Percentiles rank a stretch among this genome's conserved stretches.
Evolutionary conservation across 2,329 filamentous ascomycete species (phyloP).

Genomic region (Neonectria punicea): DNA sequence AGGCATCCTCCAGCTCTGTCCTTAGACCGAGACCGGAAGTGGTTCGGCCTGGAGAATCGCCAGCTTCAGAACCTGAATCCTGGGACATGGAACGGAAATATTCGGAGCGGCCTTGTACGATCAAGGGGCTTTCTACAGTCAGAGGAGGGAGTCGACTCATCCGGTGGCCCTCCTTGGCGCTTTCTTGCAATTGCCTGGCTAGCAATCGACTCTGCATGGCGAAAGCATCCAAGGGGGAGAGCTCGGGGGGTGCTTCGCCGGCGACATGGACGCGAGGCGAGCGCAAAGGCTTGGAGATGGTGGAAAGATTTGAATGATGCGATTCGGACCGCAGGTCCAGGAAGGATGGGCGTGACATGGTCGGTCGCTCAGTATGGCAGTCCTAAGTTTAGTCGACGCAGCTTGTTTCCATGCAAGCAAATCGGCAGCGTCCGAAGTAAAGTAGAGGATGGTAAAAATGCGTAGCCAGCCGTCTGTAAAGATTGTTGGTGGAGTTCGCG

Average conservation of each 20-base stretch:
- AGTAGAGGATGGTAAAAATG: not conserved
- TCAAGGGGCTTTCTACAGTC: constrained; percentile 82
- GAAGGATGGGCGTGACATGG: constrained; percentile 68
- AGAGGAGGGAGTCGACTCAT: constrained; percentile 88
- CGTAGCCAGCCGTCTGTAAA: not conserved
- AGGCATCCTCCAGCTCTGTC: constrained; percentile 68
- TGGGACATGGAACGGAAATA: constrained; percentile 82
- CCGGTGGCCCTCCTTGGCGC: constrained; percentile 76
- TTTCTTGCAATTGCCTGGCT: constrained; percentile 86
- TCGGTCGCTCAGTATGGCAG: constrained; percentile 33
- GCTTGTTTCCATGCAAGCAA: constrained; percentile 34
- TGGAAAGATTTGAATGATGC: constrained; percentile 57
- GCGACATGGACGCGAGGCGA: constrained; percentile 83
- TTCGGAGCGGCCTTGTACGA: constrained; percentile 78
- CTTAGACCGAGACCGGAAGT: constrained; percentile 56
- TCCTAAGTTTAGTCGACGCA: constrained; percentile 20
- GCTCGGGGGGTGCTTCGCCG: constrained; percentile 85
- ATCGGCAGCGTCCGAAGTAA: not conserved
- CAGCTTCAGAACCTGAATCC: constrained; percentile 63
- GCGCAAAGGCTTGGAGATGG: constrained; percentile 64
- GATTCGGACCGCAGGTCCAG: constrained; percentile 70
- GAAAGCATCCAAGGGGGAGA: constrained; percentile 95
- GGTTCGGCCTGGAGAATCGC: constrained; percentile 42
- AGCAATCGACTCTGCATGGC: constrained; percentile 90
- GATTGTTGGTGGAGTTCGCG: not conserved